phyloP scores from a whole-genome alignment of 805 yeast species.

The Tetrapisispora pingtungensis region DNA sequence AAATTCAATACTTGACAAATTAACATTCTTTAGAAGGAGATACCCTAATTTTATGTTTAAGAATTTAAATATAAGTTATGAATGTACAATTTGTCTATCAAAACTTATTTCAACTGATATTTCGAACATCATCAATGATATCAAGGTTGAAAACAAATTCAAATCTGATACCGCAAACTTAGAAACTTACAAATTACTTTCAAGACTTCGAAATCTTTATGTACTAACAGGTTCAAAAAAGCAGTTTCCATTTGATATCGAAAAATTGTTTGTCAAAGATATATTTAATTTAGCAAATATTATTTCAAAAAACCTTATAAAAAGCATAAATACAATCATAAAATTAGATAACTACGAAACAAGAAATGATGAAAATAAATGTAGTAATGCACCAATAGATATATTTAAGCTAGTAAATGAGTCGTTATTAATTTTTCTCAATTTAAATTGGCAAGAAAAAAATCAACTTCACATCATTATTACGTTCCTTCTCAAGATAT shows the following conservation, averaged over 20 bases:
- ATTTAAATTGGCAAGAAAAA: conserved; percentile 56
- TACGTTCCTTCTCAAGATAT: conserved; percentile 49
- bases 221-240: conserved; percentile 36
- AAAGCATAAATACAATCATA: conserved; percentile 46
- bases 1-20: conserved; percentile 40
- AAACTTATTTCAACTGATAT: conserved; percentile 47
- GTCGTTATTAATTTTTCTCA: conserved; percentile 44
- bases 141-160: conserved; percentile 33
- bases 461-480: conserved; percentile 53
- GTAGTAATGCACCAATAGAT: conserved; percentile 58
- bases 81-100: conserved; percentile 40
- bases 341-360: conserved; percentile 49
- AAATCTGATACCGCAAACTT: conserved; percentile 47
- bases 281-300: conserved; percentile 32
- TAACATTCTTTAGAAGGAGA: conserved; percentile 44
- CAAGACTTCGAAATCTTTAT: conserved; percentile 43
- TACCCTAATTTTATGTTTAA: conserved; percentile 57
- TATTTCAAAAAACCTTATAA: conserved; percentile 37
- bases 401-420: conserved; percentile 54
- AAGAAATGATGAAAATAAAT: conserved; percentile 35
- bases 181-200: conserved; percentile 43
- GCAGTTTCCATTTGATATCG: conserved; percentile 44
- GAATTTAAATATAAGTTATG: conserved; percentile 40
- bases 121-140: conserved; percentile 40
- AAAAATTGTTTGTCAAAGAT: conserved; percentile 43